These are phyloP conservation scores for Alternaria sp. DNA, from an alignment of 2,329 filamentous ascomycete genomes.

Conservation along the genomic window DNA sequence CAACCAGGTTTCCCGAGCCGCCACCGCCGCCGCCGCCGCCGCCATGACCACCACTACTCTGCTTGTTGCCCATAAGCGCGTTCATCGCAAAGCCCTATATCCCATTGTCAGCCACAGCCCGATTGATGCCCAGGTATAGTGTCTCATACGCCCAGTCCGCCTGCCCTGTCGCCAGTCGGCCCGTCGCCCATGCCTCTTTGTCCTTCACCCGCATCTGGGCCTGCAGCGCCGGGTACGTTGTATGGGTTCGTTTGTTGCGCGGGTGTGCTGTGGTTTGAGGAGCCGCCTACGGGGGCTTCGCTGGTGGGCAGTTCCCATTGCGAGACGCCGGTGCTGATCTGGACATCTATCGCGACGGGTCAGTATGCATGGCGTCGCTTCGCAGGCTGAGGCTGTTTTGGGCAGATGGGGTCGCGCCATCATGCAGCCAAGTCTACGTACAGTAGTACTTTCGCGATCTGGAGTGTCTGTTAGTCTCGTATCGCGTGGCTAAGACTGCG, in stretches of 20 bases:
- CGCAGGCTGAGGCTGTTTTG: neutral
- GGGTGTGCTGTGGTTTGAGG: constrained; percentile 60
- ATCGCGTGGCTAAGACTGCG: constrained; percentile 28
- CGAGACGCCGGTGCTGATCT: constrained; percentile 74
- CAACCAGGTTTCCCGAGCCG: constrained; percentile 55
- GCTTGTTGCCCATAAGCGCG: constrained; percentile 57
- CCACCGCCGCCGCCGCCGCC: constrained; percentile 42
- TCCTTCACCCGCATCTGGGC: constrained; percentile 52
- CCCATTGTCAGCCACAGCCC: constrained; percentile 35
- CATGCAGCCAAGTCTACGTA: constrained; percentile 25
- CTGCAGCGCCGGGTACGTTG: constrained; percentile 55
- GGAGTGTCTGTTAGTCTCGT: constrained; percentile 31
- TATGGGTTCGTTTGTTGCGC: constrained; percentile 67
- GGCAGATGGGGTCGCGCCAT: neutral
- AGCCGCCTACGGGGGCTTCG: constrained; percentile 67
- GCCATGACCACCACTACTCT: constrained; percentile 44
- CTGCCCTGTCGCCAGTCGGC: constrained; percentile 61
- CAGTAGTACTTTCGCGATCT: constrained; percentile 54
- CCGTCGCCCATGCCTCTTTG: constrained; percentile 61
- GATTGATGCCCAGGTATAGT: constrained; percentile 9
- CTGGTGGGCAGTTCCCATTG: constrained; percentile 78
- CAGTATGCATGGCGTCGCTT: constrained; percentile 1
- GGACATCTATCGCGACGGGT: constrained; percentile 59
- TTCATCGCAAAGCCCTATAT: constrained; percentile 68
- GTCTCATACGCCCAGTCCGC: constrained; percentile 69